Evolutionary conservation across 768 basidiomycete species (phyloP), one percentile per base, ranked within the genome.

Genomic region (Gelatoporia subvermispora): DNA sequence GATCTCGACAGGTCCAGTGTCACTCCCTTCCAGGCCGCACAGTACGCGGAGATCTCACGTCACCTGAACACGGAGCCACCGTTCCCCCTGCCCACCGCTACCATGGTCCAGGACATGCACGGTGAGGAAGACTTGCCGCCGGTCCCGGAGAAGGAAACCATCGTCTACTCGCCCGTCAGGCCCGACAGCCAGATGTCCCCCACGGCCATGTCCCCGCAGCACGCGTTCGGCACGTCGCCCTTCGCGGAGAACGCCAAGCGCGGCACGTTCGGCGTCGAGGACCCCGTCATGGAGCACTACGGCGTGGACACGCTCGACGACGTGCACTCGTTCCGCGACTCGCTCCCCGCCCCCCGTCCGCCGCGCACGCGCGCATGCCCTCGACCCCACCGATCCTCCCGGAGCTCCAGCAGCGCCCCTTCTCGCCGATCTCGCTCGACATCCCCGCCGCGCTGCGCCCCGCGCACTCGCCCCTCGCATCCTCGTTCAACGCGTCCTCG

Each of bases 21-120:
- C 2, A 81, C 85, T 3, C 85, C 86, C 0, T 85, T 75, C 73
- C 87, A 89, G 59, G 86, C 83, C 35, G 75, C 72, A 0, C 88
- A 89, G 61, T 88, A 88, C 57, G 77, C 72, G 17, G 85, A 84
- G 57, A 87, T 88, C 47, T 78, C 82, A 4, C 71, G 75, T 56
- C 76, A 69, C 17, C 63, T 89, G 35, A 74, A 79, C 50, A 25
- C 56, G 3, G 54, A 57, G 8, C 59, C 63, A 8, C 60, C 62
- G 3, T 43, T 48, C 9, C 51, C 50, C 36, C 44, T 67, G 22
- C 58, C 68, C 28, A 55, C 56, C 31, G 43, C 51, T 36, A 53
- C 50, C 1, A 53, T 54, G 39, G 48, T 52, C 38, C 65, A 52
- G 46, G 43, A 52, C 11, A 34, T 45, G 10, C 48, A 56, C 21